phyloP scores from a whole-genome alignment of 2,329 filamentous ascomycete genomes.

The Alternaria infectoria region DNA sequence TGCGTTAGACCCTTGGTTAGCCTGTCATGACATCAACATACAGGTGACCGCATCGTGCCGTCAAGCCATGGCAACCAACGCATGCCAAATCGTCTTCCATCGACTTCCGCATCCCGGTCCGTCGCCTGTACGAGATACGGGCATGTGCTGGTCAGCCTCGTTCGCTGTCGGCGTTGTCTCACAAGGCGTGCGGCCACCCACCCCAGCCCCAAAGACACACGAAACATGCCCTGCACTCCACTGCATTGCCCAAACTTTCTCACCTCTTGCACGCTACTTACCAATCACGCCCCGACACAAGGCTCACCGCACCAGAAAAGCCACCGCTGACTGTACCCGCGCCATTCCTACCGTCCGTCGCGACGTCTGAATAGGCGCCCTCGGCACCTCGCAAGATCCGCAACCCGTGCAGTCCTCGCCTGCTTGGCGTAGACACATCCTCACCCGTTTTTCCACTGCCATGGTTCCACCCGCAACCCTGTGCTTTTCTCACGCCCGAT shows the following conservation, averaged over 20 bases:
- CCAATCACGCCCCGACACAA: constrained; percentile 5
- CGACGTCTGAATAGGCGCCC: constrained; percentile 26
- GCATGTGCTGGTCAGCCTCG: constrained; percentile 3
- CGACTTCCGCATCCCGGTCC: neutral
- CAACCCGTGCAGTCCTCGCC: constrained; percentile 9
- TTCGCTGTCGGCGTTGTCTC: neutral
- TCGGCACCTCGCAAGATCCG: constrained; percentile 31
- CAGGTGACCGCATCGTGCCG: constrained; percentile 14
- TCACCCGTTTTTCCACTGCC: neutral
- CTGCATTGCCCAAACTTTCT: constrained; percentile 2
- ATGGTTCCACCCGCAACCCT: neutral
- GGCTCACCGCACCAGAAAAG: neutral
- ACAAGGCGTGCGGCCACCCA: neutral
- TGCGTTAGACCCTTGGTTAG: constrained; percentile 22
- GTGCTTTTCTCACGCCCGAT: neutral
- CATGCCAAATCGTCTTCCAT: neutral
- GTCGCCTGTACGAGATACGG: constrained; percentile 5
- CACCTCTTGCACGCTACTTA: constrained; percentile 1
- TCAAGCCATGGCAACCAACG: neutral
- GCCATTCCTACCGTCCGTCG: neutral
- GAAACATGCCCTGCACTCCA: constrained; percentile 18
- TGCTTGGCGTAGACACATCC: neutral
- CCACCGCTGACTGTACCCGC: constrained; percentile 14
- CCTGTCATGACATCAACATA: constrained; percentile 30
- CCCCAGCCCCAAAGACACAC: constrained; percentile 17